Evolutionary conservation across 78 protist species (phyloP).

Genomic region (Polysphondylium violaceum): DNA sequence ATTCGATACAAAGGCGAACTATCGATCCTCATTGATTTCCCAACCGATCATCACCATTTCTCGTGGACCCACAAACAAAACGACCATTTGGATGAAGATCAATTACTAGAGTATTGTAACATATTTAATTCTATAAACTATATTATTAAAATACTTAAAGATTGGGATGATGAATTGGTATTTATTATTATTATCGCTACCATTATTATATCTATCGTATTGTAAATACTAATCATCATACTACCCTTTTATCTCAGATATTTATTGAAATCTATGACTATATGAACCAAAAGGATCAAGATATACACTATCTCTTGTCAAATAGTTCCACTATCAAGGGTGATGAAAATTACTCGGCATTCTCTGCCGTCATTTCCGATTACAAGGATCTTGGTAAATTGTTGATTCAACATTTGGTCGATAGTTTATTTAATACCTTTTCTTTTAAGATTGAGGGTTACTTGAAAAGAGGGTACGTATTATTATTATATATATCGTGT

Average conservation of each 20-base stretch:
- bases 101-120: constrained; percentile 13
- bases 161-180: constrained; percentile 63
- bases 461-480: constrained; percentile 22
- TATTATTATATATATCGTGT: too few relatives aligned
- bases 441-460: neutral
- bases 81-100: neutral
- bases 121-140: constrained; percentile 41
- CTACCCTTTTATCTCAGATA: too few relatives aligned
- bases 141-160: constrained; percentile 7
- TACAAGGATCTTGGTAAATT: constrained; percentile 35
- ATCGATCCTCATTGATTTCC: neutral
- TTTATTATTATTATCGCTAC: neutral
- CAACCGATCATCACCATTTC: neutral
- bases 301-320: neutral
- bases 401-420: constrained; percentile 10
- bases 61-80: neutral
- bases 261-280: constrained; percentile 50
- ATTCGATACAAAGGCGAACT: constrained; percentile 35
- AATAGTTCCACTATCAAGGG: neutral
- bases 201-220: neutral
- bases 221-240: neutral
- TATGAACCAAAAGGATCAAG: constrained; percentile 5
- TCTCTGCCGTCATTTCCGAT: constrained; percentile 3
- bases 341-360: constrained; percentile 45
- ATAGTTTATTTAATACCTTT: constrained; percentile 26